Base-by-base conservation (phyloP, 441 rosid species). In the Capsella rubella region DNA sequence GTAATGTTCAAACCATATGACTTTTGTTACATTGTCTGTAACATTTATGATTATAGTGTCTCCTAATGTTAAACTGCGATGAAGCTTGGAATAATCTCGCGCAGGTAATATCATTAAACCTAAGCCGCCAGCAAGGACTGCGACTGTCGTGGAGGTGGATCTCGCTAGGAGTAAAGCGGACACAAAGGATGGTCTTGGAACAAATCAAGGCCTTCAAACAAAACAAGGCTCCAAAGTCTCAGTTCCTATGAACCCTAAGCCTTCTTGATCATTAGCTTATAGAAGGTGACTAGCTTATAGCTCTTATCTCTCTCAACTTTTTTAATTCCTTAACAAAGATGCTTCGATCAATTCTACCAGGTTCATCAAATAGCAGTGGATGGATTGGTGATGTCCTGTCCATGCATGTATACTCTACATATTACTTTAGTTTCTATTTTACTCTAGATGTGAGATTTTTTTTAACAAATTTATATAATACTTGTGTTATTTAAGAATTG, bases 181-280 rank as follows among this genome's bases (percentile, higher is more conserved):
- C 47, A 64, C 67, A 56, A 70, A 56, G 61, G 49, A 40, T 55
- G 75, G 75, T 6, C 75, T 70, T 63, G 75, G 75, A 49, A 76
- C 55, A 5, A 64, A 62, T 0, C 2, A 53, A 15, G 46, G 21
- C 27, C 1, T 70, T 70, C 32, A 70, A 42, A 49, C 15, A 47
- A 31, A 39, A 40, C 10, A 64, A 21, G 76, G 67, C 21, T 57
- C 76, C 49, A 71, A 64, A 64, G 72, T 64, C 35, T 15, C 53
- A 63, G 62, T 54, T 64, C 31, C 62, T 1, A 43, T 68, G 15
- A 75, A 15, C 47, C 29, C 29, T 46, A 49, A 8, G 4, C 53
- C 58, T 60, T 60, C 21, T 45, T 68, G 63, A 46, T 47, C 57
- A 25, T 69, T 56, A 52, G 14, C 18, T 68, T 68, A 10, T 68